Conservation (phyloP, 1,139 yeast species). For the Diutina mesorugosa region DNA sequence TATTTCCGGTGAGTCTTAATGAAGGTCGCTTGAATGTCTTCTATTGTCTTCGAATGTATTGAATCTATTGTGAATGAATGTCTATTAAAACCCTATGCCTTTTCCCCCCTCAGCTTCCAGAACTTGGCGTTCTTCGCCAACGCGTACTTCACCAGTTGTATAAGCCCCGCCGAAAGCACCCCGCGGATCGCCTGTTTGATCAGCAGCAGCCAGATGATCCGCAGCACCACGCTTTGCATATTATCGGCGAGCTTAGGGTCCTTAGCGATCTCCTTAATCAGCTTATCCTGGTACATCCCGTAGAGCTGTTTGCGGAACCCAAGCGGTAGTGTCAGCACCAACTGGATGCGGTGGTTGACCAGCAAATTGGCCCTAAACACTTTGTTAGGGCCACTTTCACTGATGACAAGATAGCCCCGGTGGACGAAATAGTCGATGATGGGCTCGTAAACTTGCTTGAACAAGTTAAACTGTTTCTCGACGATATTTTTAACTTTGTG, state of each 20-base stretch:
- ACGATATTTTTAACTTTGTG: slow-evolving; percentile 80
- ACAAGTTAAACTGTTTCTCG: slow-evolving; percentile 54
- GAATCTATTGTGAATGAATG: neutral
- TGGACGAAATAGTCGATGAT: neutral
- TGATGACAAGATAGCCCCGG: neutral
- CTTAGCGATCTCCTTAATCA: neutral
- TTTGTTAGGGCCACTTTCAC: neutral
- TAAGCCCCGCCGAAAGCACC: slow-evolving; percentile 70
- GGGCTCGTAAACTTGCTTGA: slow-evolving; percentile 33
- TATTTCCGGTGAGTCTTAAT: too few relatives aligned
- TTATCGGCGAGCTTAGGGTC: slow-evolving; percentile 12
- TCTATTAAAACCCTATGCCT: neutral
- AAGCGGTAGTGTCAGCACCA: neutral
- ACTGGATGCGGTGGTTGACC: neutral
- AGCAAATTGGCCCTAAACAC: neutral
- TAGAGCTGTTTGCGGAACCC: neutral
- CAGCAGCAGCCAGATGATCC: slow-evolving; percentile 60
- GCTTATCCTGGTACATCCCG: slow-evolving; percentile 4
- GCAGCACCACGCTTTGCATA: slow-evolving; percentile 34
- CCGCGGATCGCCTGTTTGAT: slow-evolving; percentile 74
- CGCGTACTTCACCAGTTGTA: slow-evolving; percentile 64
- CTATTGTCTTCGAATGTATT: too few relatives aligned
- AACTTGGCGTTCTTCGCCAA: slow-evolving; percentile 41
- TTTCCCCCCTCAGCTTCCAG: neutral
- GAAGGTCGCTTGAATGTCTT: too few relatives aligned